Base-by-base conservation (phyloP, 208 protist genomes). In the Trypanosoma caninum region DNA sequence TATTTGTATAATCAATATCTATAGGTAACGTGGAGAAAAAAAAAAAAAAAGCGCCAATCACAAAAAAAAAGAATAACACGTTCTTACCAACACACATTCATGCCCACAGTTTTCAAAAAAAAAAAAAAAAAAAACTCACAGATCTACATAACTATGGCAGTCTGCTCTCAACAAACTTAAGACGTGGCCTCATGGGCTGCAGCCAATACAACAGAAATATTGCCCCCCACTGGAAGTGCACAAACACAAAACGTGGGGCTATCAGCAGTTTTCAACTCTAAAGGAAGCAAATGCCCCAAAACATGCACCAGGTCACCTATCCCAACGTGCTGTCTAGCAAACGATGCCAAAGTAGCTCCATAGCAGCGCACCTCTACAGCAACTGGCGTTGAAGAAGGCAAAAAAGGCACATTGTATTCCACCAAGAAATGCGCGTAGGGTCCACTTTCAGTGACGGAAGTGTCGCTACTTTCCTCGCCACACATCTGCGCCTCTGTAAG, bases 251-350 rank as follows among this genome's bases (percentile, higher is more conserved):
- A 74, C 60, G 16, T 35, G 20, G 60, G 60, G 31, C 41, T 56
- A n/a, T 44, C 57, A 22, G 46, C 28, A 31, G 48, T 48, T 1
- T 22, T n/a, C n/a, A 52, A 8, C 22, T 66, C 33, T 37, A 69
- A 41, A 35, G 82, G 84, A 10, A 78, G 51, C n/a, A 95, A 40
- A 45, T 92, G 83, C 11, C 89, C 89, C 34, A 93, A 70, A 48
- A 91, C 75, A 62, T 95, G 89, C 16, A 95, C 82, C 42, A 89
- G 50, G 73, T 92, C 89, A 3, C 83, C 89, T 6, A 73, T 65
- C 10, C 35, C n/a, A 4, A 95, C 55, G 34, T 81, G 51, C 27
- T 75, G 50, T 2, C 37, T 33, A 0, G 80, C 77, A 70, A 93
- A 95, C 0, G 65, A 61, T 13, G 60, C 50, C 25, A 95, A 61